Evolutionary conservation across 208 protist genomes (phyloP).

Genomic region (Acanthamoeba royreba): DNA sequence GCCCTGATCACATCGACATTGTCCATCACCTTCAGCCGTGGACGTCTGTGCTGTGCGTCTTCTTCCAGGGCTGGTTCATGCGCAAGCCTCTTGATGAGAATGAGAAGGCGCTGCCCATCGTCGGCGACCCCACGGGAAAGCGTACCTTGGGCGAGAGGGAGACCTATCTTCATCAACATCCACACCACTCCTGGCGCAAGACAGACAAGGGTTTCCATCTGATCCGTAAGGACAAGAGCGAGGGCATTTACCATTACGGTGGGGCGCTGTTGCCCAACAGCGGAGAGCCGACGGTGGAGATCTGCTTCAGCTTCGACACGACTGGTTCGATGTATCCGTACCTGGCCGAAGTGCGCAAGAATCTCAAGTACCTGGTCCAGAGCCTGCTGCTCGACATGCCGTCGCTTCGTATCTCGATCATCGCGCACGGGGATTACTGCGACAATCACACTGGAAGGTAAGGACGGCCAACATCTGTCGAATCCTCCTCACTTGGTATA

Average conservation of each 20-base stretch:
- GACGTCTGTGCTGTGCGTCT: neutral
- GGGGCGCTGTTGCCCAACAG: neutral
- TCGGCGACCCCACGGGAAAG: constrained; percentile 12
- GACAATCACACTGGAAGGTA: neutral
- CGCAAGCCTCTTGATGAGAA: neutral
- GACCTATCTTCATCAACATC: neutral
- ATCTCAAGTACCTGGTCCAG: constrained; percentile 41
- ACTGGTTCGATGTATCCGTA: constrained; percentile 46
- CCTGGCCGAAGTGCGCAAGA: neutral
- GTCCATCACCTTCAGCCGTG: neutral
- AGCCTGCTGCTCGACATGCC: constrained; percentile 38
- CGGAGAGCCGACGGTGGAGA: neutral
- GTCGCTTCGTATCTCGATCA: constrained; percentile 40
- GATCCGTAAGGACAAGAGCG: neutral
- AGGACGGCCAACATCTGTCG: too few species aligned
- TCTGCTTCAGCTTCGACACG: constrained; percentile 50
- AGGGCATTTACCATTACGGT: constrained; percentile 27
- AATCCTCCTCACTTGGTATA: too few species aligned
- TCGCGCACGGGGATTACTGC: constrained; percentile 48
- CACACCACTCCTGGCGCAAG: neutral
- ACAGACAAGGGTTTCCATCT: neutral
- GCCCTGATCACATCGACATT: neutral
- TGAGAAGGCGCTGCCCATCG: neutral
- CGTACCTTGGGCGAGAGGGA: constrained; percentile 44
- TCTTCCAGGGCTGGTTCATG: neutral